Conservation (phyloP, 306 rosid genomes). For the Pyrus communis region DNA sequence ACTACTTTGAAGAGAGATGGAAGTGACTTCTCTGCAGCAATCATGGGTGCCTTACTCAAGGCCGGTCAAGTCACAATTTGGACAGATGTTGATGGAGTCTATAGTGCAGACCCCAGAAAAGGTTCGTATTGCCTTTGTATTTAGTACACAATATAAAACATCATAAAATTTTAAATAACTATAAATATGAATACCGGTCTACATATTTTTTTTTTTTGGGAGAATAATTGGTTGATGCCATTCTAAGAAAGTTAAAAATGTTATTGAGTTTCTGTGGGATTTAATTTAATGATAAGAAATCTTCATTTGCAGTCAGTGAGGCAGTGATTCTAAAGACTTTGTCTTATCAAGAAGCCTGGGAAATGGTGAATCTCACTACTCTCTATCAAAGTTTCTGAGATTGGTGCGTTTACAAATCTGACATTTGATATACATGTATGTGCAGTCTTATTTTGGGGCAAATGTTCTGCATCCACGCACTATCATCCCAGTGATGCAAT, state of each 20-base stretch:
- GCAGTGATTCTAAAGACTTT: slow-evolving; percentile 85
- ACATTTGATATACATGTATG: slow-evolving; percentile 15
- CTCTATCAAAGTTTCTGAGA: slow-evolving; percentile 4
- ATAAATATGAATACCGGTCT: not conserved
- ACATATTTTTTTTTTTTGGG: not conserved
- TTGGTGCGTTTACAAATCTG: slow-evolving; percentile 16
- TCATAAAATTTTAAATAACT: not conserved
- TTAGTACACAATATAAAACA: not conserved
- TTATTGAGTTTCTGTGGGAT: slow-evolving; percentile 1
- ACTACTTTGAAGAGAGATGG: slow-evolving; percentile 99
- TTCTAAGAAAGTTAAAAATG: not conserved
- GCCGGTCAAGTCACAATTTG: slow-evolving; percentile 90
- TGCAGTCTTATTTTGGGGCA: slow-evolving; percentile 99
- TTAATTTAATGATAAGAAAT: slow-evolving; percentile 14
- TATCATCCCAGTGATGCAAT: slow-evolving; percentile 89
- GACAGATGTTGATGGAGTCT: slow-evolving; percentile 99
- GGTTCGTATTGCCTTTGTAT: slow-evolving; percentile 42
- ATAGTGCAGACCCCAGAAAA: slow-evolving; percentile 97
- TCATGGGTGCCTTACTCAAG: slow-evolving; percentile 76
- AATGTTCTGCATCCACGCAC: slow-evolving; percentile 98
- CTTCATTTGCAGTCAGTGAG: slow-evolving; percentile 74
- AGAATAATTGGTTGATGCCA: not conserved
- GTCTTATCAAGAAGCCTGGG: slow-evolving; percentile 99
- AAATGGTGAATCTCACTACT: slow-evolving; percentile 62
- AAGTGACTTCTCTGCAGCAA: slow-evolving; percentile 97